Base-by-base conservation (phyloP, 306 rosid species). In the Begonia masoniana region DNA sequence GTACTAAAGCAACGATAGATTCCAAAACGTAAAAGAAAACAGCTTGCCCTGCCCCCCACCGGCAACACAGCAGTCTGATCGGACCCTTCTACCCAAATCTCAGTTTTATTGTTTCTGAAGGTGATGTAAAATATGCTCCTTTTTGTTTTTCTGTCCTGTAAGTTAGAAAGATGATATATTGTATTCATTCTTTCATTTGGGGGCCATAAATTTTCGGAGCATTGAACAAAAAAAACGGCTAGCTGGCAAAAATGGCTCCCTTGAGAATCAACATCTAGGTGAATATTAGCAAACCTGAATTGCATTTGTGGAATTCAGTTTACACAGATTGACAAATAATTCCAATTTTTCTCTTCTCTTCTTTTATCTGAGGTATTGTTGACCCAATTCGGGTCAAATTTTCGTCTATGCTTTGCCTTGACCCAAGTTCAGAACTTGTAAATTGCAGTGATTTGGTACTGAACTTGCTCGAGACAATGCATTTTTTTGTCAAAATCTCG, bases 261-360 rank as follows among this genome's bases (percentile, higher is more conserved):
- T 53, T 66, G 70, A 71, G 68, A 73, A 60, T 45, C 70, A 56
- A 46, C 62, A 60, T 60, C 61, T 19, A 56, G 63, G 74, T 64
- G 58, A 73, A 74, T 14, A 62, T 58, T 72, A 45, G 75, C 67
- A 13, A 58, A 61, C 82, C 79, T 71, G 74, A 66, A 70, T 54
- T 69, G 78, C 78, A 67, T 71, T 64, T 85, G 76, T 74, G 76
- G 71, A 58, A 63, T 65, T 76, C 78, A 73, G 82, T 74, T 72
- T 67, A 76, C 64, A 47, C 49, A 45, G 15, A 11, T 45, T 45
- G 5, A 45, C n/a, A 45, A 45, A 45, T 11, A 45, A 10, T 10
- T 45, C 2, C n/a, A 45, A 45, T 10, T 45, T n/a, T 45, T 10
- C 49, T 45, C 13, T 6, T 45, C 6, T 12, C 15, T 45, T 45